Conservation (phyloP, 2,329 filamentous ascomycete species). For the Cercospora beticola region DNA sequence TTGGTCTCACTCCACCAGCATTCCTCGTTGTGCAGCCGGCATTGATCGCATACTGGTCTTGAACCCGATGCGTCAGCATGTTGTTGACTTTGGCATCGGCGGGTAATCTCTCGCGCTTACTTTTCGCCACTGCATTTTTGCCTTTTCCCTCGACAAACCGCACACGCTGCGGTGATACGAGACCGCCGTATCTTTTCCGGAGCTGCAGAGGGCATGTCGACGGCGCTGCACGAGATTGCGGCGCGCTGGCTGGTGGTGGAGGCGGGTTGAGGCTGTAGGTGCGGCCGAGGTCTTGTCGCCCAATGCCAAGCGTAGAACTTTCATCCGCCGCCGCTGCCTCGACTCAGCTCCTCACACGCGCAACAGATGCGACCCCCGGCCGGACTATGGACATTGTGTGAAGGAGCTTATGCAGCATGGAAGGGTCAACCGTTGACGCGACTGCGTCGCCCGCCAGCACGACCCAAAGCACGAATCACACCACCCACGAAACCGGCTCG, state of each 20-base stretch:
- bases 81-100: neutral
- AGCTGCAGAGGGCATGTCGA: slow-evolving; percentile 18
- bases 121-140: slow-evolving; percentile 29
- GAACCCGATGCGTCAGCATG: neutral
- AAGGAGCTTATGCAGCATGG: neutral
- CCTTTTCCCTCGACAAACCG: slow-evolving; percentile 27
- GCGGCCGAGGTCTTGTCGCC: neutral
- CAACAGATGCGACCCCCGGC: neutral
- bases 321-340: neutral
- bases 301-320: slow-evolving; percentile 6
- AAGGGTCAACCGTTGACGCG: slow-evolving; percentile 12
- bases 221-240: neutral
- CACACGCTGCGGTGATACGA: slow-evolving; percentile 29
- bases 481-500: slow-evolving; percentile 26
- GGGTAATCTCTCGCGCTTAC: slow-evolving; percentile 6
- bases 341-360: neutral
- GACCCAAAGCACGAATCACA: slow-evolving; percentile 1
- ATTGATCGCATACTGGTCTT: slow-evolving; percentile 28
- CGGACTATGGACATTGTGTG: neutral
- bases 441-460: slow-evolving; percentile 24
- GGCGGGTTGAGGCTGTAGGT: neutral
- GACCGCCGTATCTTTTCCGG: slow-evolving; percentile 24
- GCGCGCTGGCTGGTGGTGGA: neutral
- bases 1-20: slow-evolving; percentile 31
- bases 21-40: slow-evolving; percentile 27